Conservation (phyloP, 1,284 basidiomycete genomes). For the Porphyrellus sp. region DNA sequence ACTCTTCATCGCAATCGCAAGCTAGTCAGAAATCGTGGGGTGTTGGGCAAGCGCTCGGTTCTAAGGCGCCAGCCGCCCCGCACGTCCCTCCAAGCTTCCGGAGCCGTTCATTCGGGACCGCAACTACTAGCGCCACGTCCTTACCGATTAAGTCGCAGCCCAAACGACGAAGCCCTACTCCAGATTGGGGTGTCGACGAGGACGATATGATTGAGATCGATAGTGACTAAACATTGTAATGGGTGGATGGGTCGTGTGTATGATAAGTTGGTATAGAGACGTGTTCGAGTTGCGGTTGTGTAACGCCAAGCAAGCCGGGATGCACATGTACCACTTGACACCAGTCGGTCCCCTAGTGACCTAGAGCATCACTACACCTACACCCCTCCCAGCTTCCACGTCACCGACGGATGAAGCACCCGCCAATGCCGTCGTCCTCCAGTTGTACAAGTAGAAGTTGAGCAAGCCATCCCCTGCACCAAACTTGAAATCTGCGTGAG, state of each 20-base stretch:
- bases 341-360: neutral
- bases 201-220: slow-evolving; percentile 74
- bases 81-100: slow-evolving; percentile 35
- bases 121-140: slow-evolving; percentile 52
- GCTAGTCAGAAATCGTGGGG: slow-evolving; percentile 47
- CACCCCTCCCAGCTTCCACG: slow-evolving; percentile 61
- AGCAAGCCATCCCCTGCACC: slow-evolving; percentile 87
- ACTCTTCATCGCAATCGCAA: slow-evolving; percentile 28
- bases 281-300: neutral
- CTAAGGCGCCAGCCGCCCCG: slow-evolving; percentile 37
- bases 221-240: slow-evolving; percentile 49
- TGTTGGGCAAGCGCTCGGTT: slow-evolving; percentile 55
- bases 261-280: slow-evolving; percentile 8
- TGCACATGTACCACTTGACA: neutral
- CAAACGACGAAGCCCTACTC: slow-evolving; percentile 58
- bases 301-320: neutral
- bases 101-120: slow-evolving; percentile 45
- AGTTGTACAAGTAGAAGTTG: slow-evolving; percentile 92
- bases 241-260: slow-evolving; percentile 5
- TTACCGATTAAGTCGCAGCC: slow-evolving; percentile 34
- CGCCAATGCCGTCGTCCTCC: slow-evolving; percentile 77
- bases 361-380: slow-evolving; percentile 80
- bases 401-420: slow-evolving; percentile 55
- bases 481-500: slow-evolving; percentile 54
- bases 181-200: slow-evolving; percentile 75